These are phyloP conservation scores for Trichophyton rubrum DNA, from an alignment of 2,329 filamentous ascomycete genomes.

Conservation along the genomic window DNA sequence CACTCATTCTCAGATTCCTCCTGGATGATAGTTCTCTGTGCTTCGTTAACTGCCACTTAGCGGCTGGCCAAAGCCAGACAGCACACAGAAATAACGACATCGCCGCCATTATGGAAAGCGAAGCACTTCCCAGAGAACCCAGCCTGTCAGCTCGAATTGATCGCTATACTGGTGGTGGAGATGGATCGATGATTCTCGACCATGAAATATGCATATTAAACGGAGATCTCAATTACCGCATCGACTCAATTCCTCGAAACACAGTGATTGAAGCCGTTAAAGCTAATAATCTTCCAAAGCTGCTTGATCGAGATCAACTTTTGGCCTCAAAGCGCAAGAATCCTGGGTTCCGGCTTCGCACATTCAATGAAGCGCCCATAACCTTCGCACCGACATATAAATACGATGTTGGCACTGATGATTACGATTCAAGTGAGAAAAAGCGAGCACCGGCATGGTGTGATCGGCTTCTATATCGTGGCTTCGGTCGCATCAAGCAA, in stretches of 20 bases:
- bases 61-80: constrained; percentile 83
- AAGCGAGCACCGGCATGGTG: constrained; percentile 92
- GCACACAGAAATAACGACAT: constrained; percentile 87
- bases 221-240: constrained; percentile 94
- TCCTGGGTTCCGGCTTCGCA: constrained; percentile 73
- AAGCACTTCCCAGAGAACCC: constrained; percentile 58
- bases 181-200: constrained; percentile 87
- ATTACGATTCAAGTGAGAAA: constrained; percentile 91
- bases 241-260: constrained; percentile 91
- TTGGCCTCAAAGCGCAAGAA: constrained; percentile 81
- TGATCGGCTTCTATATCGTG: constrained; percentile 79
- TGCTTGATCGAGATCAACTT: constrained; percentile 87
- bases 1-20: constrained; percentile 79
- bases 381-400: constrained; percentile 95
- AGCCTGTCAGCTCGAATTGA: constrained; percentile 58
- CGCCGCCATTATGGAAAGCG: constrained; percentile 72
- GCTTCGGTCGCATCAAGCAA: constrained; percentile 69
- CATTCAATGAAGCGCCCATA: constrained; percentile 84
- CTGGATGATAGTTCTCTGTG: constrained; percentile 89
- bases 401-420: constrained; percentile 90
- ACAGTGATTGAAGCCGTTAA: constrained; percentile 79
- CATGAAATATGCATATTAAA: constrained; percentile 97
- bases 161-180: constrained; percentile 79
- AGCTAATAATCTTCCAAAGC: constrained; percentile 65
- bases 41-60: constrained; percentile 94